Conservation (phyloP, 495 filamentous ascomycete genomes). For the Amniculicola lignicola region DNA sequence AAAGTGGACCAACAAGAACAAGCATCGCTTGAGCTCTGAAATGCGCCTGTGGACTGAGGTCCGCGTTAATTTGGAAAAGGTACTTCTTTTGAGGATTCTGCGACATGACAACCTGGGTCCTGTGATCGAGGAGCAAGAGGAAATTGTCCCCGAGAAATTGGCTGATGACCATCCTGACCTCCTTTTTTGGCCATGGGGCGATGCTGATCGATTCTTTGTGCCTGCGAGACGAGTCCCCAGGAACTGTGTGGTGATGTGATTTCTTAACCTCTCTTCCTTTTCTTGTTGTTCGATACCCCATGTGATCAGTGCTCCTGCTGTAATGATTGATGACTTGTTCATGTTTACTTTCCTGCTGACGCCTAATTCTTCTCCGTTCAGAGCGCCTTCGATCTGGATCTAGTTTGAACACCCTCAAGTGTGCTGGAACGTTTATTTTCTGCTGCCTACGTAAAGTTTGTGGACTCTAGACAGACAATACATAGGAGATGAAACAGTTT, state of each 20-base stretch:
- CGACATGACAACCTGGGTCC: not conserved
- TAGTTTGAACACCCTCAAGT: no score
- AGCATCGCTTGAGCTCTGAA: constrained; percentile 6
- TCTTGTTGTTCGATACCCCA: no score
- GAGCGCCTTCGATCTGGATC: no score
- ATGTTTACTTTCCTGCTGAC: no score
- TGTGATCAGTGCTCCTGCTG: no score
- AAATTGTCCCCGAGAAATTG: constrained; percentile 14
- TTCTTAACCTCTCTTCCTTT: not conserved
- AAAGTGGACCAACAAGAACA: constrained; percentile 17
- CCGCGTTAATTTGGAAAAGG: not conserved
- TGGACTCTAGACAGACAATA: no score
- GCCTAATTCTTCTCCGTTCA: no score
- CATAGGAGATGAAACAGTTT: no score
- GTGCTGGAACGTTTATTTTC: no score
- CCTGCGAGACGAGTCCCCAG: not conserved
- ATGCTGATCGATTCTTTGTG: constrained; percentile 6
- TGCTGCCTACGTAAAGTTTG: no score
- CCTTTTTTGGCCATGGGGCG: constrained; percentile 12
- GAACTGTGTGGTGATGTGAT: constrained; percentile 1
- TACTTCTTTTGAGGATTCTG: not conserved
- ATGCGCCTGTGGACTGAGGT: constrained; percentile 2
- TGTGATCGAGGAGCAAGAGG: not conserved
- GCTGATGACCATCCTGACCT: constrained; percentile 14
- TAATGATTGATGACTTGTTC: no score